Percentiles rank a stretch among this genome's conserved stretches.
These are phyloP conservation scores for Tetrahymena borealis DNA, from an alignment of 73 alveolate species.

Conservation along the genomic window DNA sequence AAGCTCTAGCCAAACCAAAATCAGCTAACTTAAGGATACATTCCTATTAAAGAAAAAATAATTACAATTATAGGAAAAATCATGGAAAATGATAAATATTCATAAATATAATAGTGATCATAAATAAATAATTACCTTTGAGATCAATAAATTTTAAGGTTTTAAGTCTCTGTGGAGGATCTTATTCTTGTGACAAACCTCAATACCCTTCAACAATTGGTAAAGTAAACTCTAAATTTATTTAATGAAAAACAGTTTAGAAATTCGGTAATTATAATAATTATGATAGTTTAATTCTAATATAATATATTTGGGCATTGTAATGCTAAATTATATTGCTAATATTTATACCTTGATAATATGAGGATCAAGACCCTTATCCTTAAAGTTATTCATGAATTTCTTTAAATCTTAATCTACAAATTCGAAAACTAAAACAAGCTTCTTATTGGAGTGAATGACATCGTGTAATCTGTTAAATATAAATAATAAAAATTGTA, in stretches of 20 bases:
- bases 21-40: slow-evolving; percentile 81
- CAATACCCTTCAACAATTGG: slow-evolving; percentile 63
- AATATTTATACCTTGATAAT: slow-evolving; percentile 32
- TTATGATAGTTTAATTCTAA: too few species aligned
- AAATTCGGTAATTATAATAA: too few species aligned
- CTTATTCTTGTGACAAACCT: slow-evolving; percentile 59
- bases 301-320: too few species aligned
- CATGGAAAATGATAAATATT: too few species aligned
- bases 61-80: neutral
- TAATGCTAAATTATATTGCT: neutral
- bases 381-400: slow-evolving; percentile 51
- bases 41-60: neutral
- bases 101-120: neutral
- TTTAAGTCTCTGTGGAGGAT: slow-evolving; percentile 71
- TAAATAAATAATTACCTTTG: slow-evolving; percentile 34
- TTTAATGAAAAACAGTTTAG: too few species aligned
- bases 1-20: slow-evolving; percentile 88
- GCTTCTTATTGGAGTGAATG: slow-evolving; percentile 63
- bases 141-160: slow-evolving; percentile 66
- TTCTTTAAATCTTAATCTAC: slow-evolving; percentile 71
- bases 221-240: slow-evolving; percentile 33
- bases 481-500: neutral
- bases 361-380: slow-evolving; percentile 53
- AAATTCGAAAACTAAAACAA: slow-evolving; percentile 68
- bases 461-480: slow-evolving; percentile 48